Conservation (phyloP, 345 rosid genomes). For the Streptanthus diversifolius region DNA sequence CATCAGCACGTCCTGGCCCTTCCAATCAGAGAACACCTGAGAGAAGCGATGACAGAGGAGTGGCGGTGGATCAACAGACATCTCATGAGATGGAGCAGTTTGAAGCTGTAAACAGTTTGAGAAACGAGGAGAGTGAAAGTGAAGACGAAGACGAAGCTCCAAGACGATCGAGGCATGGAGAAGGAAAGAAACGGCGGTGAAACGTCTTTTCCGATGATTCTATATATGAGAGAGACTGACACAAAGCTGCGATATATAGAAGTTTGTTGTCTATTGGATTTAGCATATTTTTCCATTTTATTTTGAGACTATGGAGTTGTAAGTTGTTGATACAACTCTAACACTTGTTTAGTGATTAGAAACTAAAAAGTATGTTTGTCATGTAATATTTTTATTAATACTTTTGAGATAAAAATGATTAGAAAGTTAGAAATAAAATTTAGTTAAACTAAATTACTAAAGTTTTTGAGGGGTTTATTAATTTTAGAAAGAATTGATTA, state of each 20-base stretch:
- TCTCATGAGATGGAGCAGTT: constrained; percentile 52
- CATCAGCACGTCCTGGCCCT: constrained; percentile 44
- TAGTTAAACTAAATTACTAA: too few species aligned
- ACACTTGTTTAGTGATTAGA: not conserved
- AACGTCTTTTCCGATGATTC: not conserved
- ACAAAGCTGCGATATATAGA: too few species aligned
- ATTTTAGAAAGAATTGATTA: too few species aligned
- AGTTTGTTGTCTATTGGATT: not conserved
- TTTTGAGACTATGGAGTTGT: not conserved
- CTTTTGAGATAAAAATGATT: too few species aligned
- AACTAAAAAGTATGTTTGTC: too few species aligned
- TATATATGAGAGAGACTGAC: not conserved
- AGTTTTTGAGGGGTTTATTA: too few species aligned
- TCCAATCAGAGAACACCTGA: constrained; percentile 49
- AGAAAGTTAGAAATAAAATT: too few species aligned
- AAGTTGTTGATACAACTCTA: not conserved
- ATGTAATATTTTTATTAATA: too few species aligned
- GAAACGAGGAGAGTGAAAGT: constrained; percentile 60
- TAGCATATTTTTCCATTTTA: not conserved
- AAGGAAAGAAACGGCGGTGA: constrained; percentile 71
- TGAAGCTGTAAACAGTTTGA: constrained; percentile 45
- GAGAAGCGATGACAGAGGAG: constrained; percentile 44
- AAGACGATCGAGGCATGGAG: constrained; percentile 93
- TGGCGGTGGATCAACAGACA: constrained; percentile 29
- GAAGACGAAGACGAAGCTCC: constrained; percentile 99